Percentiles rank a stretch among this genome's conserved stretches.
Conservation (phyloP, 1,284 basidiomycete species). For the Melampsora americana region DNA sequence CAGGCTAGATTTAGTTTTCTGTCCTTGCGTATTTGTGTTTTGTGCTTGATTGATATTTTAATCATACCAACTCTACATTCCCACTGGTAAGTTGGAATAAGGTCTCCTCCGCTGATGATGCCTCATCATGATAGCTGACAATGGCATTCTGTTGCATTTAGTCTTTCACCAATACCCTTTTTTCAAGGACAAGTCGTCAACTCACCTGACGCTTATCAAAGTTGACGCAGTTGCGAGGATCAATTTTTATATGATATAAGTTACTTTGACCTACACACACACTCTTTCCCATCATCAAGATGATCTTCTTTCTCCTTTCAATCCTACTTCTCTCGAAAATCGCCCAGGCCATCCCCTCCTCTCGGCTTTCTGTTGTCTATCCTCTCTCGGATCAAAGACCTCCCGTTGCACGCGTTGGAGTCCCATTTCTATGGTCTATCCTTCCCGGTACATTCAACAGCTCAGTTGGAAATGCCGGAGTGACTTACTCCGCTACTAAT, state of each 20-base stretch:
- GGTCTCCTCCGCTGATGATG: neutral
- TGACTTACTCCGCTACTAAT: conserved; percentile 45
- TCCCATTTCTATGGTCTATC: conserved; percentile 50
- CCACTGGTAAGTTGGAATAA: neutral
- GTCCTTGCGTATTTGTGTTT: neutral
- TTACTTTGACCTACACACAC: neutral
- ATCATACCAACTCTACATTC: neutral
- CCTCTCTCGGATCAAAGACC: conserved; percentile 49
- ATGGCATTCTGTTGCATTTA: too few relatives aligned
- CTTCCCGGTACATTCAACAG: conserved; percentile 48
- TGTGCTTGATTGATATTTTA: neutral
- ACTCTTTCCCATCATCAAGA: neutral
- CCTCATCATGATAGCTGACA: too few relatives aligned
- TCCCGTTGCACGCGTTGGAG: conserved; percentile 48
- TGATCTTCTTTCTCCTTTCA: neutral
- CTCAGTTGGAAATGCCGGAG: conserved; percentile 44
- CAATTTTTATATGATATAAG: neutral
- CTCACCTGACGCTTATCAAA: too few relatives aligned
- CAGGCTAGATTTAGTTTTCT: neutral
- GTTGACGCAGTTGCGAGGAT: too few relatives aligned
- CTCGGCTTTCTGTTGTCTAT: conserved; percentile 43
- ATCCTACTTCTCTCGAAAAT: neutral
- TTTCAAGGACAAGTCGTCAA: too few relatives aligned
- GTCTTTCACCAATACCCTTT: too few relatives aligned
- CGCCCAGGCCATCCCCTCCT: neutral